Base-by-base conservation (phyloP, 106 monocot genomes). In the Phalaenopsis equestris region DNA sequence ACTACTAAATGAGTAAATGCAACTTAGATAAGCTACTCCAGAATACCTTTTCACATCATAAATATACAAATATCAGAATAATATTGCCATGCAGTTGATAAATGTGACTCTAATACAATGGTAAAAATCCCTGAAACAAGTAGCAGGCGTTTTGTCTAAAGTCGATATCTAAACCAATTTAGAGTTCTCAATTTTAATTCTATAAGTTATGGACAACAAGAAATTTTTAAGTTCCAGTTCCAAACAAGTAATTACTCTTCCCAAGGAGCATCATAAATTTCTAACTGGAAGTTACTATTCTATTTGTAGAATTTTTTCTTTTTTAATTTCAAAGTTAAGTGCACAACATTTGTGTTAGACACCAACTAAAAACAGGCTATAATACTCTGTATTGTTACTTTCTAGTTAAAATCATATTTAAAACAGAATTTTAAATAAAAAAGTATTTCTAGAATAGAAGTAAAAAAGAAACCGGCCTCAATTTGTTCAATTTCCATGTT, bases 401-500 rank as follows among this genome's bases (percentile, higher is more conserved):
- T 12, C 38, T 15, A 70, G 70, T 39, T 36, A 36, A 70, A 70
- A 70, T 14, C 36, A n/a, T n/a, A 61, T 61, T 61, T 61, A 57
- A 16, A 57, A 61, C 41, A 74, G 43, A 21, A 45, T 19, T 45
- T 18, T 73, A 3, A 3, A 73, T 43, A 74, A 9, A 10, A 6
- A 74, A 43, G 48, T 5, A 76, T 10, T 76, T 23, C 21, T 42
- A 14, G 10, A 12, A 72, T 56, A 41, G 55, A 73, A 52, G 55
- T 30, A 79, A 52, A 77, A 56, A 72, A 56, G 39, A 57, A 78
- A 21, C 80, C 45, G 73, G 92, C 97, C 92, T 97, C 97, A 73
- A 74, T 80, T 74, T 89, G 75, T 39, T 89, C 82, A 57, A 94
- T 86, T 75, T 94, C 97, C 55, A 80, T 86, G 21, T 87, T 82